Conservation (phyloP, 2,329 filamentous ascomycete species). For the Cordyceps tenuipes region DNA sequence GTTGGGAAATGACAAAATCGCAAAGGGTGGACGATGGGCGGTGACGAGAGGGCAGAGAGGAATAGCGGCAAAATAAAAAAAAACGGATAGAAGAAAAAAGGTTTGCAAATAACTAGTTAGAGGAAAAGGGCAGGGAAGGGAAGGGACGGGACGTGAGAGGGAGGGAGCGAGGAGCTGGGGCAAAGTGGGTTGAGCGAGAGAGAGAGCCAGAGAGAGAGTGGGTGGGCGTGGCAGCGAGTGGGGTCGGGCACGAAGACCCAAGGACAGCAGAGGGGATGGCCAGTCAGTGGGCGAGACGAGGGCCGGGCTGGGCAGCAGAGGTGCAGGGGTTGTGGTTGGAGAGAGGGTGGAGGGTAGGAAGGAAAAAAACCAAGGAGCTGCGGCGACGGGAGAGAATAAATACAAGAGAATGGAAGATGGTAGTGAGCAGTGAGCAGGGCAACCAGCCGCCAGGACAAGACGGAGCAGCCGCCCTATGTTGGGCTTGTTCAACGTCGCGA, state of each 20-base stretch:
- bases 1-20: constrained; percentile 9
- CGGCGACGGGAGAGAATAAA: background rate
- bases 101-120: background rate
- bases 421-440: background rate
- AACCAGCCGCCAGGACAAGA: background rate
- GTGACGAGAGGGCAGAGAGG: constrained; percentile 10
- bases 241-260: constrained; percentile 9
- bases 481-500: background rate
- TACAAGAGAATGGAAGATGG: background rate
- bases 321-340: background rate
- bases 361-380: background rate
- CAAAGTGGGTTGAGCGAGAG: constrained; percentile 1
- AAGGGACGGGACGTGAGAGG: constrained; percentile 9
- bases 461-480: constrained; percentile 2
- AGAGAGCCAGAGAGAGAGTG: background rate
- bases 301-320: background rate
- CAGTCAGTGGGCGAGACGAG: background rate
- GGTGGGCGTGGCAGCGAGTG: constrained; percentile 2
- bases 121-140: background rate
- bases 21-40: constrained; percentile 10
- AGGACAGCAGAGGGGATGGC: background rate
- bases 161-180: background rate
- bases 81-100: background rate
- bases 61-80: constrained; percentile 9
- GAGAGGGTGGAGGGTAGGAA: background rate